phyloP scores from a whole-genome alignment of 768 basidiomycete genomes.

The Phanerodontia chrysosporium region DNA sequence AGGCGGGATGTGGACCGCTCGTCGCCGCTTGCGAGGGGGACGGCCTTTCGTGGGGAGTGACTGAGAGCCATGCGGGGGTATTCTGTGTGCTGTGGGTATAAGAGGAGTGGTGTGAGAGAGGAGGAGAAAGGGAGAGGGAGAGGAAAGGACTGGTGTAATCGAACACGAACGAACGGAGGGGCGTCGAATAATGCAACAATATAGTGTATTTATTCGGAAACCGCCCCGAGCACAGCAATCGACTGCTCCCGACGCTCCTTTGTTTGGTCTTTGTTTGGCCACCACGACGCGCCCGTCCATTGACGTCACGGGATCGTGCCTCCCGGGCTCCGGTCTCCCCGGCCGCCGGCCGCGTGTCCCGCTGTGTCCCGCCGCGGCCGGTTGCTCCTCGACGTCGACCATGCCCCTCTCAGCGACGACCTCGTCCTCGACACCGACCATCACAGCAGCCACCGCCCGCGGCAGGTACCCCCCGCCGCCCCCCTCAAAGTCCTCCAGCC shows the following conservation, averaged over 20 bases:
- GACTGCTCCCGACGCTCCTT: not conserved
- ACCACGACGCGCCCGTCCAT: slow-evolving; percentile 8
- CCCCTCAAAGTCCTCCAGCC: slow-evolving; percentile 46
- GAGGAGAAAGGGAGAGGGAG: not conserved
- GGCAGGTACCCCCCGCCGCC: slow-evolving; percentile 23
- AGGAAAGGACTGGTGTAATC: not conserved
- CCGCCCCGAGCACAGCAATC: not conserved
- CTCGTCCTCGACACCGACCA: slow-evolving; percentile 12
- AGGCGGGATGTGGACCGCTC: slow-evolving; percentile 40
- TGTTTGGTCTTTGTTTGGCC: slow-evolving; percentile 13
- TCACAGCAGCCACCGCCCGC: slow-evolving; percentile 10
- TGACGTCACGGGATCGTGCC: slow-evolving; percentile 12
- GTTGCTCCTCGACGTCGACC: not conserved
- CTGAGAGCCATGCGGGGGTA: slow-evolving; percentile 52
- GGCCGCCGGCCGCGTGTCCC: not conserved
- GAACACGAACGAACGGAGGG: slow-evolving; percentile 1
- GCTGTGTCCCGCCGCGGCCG: not conserved
- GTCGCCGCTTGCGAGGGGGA: slow-evolving; percentile 70
- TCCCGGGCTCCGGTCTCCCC: not conserved
- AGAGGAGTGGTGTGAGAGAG: not conserved
- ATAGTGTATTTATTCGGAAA: not conserved
- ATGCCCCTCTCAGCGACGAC: slow-evolving; percentile 14
- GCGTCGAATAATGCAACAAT: not conserved
- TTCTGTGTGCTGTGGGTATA: slow-evolving; percentile 3
- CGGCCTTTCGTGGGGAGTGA: slow-evolving; percentile 66